phyloP scores from a whole-genome alignment of 2,329 filamentous ascomycete genomes.

The Tothia fuscella region DNA sequence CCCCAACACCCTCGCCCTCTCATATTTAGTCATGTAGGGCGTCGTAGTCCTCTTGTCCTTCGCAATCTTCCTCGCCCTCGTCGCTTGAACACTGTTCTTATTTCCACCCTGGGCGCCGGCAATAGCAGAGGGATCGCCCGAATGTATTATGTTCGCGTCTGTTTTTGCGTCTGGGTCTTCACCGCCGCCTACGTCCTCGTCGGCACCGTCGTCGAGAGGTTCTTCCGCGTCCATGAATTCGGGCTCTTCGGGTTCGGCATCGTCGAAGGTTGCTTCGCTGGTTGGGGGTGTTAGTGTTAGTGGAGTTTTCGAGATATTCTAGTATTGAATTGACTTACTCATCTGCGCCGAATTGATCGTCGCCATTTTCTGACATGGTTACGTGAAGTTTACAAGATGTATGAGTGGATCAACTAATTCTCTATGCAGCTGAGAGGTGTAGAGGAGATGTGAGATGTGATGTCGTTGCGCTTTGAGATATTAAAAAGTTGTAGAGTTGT shows the following conservation, averaged over 20 bases:
- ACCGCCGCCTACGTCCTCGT: conserved; percentile 22
- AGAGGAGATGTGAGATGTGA: background rate
- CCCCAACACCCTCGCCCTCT: conserved; percentile 83
- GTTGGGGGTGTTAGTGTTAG: background rate
- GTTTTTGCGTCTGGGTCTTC: conserved; percentile 14
- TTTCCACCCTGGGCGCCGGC: conserved; percentile 22
- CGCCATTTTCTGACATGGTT: conserved; percentile 17
- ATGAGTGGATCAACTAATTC: background rate
- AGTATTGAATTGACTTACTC: conserved; percentile 9
- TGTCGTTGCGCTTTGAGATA: background rate
- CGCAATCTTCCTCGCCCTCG: conserved; percentile 75
- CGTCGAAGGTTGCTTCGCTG: conserved; percentile 38
- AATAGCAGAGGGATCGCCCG: conserved; percentile 3
- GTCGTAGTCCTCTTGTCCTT: conserved; percentile 83
- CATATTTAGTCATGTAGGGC: conserved; percentile 99
- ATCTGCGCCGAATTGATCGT: conserved; percentile 15
- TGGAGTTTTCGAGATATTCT: background rate
- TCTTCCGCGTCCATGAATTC: conserved; percentile 57
- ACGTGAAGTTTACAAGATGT: background rate
- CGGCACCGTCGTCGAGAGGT: conserved; percentile 47
- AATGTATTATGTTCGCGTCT: conserved; percentile 5
- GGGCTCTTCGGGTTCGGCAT: conserved; percentile 49
- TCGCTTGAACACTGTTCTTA: conserved; percentile 42
- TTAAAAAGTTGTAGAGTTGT: background rate
- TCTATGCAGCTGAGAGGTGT: background rate